phyloP scores from a whole-genome alignment of 192 early-diverging fungal species.

The Chytriomyces confervae region DNA sequence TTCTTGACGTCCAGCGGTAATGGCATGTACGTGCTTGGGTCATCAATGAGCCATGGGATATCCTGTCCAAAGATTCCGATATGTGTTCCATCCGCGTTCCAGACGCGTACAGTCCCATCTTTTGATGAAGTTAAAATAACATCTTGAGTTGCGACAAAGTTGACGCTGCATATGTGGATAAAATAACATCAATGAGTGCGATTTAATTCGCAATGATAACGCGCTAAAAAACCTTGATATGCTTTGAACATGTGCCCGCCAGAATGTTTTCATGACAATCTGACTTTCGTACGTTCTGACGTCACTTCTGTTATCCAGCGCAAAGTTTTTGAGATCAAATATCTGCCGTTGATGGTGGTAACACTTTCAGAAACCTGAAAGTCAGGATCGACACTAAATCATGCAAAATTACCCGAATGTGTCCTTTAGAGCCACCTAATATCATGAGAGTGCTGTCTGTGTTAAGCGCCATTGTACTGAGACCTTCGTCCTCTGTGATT shows the following conservation, averaged over 20 bases:
- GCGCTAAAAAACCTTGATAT: constrained; percentile 44
- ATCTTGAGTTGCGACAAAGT: constrained; percentile 50
- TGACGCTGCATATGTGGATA: constrained; percentile 35
- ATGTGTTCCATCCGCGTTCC: constrained; percentile 52
- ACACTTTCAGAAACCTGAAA: background rate
- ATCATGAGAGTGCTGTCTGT: constrained; percentile 49
- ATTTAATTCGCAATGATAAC: background rate
- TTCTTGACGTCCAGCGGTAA: constrained; percentile 50
- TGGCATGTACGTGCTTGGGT: constrained; percentile 50
- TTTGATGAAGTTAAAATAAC: constrained; percentile 55
- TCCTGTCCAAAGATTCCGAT: constrained; percentile 64
- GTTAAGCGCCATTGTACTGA: constrained; percentile 53
- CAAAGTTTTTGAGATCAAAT: constrained; percentile 41
- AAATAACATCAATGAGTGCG: background rate
- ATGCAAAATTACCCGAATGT: constrained; percentile 44
- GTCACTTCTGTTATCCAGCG: constrained; percentile 20
- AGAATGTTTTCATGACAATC: constrained; percentile 39
- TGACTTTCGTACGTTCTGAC: constrained; percentile 28
- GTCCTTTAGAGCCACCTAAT: constrained; percentile 59
- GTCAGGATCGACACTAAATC: background rate
- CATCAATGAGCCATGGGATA: constrained; percentile 53
- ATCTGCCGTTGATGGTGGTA: background rate
- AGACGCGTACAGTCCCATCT: constrained; percentile 57
- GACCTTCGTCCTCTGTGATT: constrained; percentile 55
- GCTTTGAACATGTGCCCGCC: constrained; percentile 57